Evolutionary conservation across 805 yeast genomes (phyloP).

Genomic region (Candida caryicola): DNA sequence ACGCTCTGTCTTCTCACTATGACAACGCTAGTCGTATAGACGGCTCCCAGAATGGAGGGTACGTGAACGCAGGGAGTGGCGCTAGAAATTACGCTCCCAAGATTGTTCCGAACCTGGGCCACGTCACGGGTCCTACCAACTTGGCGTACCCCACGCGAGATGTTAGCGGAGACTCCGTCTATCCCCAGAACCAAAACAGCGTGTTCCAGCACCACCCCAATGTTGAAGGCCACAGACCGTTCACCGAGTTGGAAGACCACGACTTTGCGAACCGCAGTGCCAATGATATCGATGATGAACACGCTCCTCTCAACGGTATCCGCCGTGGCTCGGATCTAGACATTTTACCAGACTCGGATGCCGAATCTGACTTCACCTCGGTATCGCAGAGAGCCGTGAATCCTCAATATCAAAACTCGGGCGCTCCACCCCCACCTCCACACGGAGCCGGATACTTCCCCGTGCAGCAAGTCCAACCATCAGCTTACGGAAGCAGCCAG

Average conservation of each 20-base stretch:
- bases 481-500: constrained; percentile 8
- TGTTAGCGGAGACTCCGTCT: constrained; percentile 5
- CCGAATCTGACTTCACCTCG: constrained; percentile 69
- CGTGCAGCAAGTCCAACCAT: constrained; percentile 5
- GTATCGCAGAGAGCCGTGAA: constrained; percentile 76
- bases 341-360: constrained; percentile 29
- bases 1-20: constrained; percentile 7
- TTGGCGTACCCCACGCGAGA: constrained; percentile 23
- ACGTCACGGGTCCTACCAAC: constrained; percentile 14
- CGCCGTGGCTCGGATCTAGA: constrained; percentile 9
- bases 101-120: constrained; percentile 24
- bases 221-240: constrained; percentile 46
- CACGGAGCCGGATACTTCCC: constrained; percentile 5
- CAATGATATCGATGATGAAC: constrained; percentile 20
- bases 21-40: background rate
- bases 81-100: constrained; percentile 29
- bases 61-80: background rate
- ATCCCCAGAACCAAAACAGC: constrained; percentile 16
- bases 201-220: constrained; percentile 46
- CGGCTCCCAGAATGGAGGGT: constrained; percentile 3
- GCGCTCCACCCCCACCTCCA: constrained; percentile 12
- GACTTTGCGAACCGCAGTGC: constrained; percentile 25
- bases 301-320: constrained; percentile 3
- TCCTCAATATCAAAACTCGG: constrained; percentile 42
- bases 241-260: constrained; percentile 36